Percentiles rank a stretch among this genome's conserved stretches.
Evolutionary conservation across 73 alveolate genomes (phyloP).

Genomic region (Stentor roeselii): DNA sequence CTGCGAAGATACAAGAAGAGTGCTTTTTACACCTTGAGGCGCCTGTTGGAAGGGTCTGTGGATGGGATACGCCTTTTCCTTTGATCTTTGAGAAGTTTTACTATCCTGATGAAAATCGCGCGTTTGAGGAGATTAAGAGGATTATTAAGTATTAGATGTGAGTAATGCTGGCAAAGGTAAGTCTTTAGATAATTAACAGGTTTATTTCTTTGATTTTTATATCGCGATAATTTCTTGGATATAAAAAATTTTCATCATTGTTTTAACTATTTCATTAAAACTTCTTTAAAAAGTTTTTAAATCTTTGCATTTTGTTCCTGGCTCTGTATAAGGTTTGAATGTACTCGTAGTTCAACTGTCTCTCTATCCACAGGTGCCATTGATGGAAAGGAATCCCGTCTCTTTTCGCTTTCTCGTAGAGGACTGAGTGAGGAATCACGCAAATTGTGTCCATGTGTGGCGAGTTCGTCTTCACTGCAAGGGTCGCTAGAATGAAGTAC

Average conservation of each 20-base stretch:
- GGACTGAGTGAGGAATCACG: background rate
- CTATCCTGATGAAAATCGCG: constrained; percentile 11
- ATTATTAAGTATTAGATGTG: background rate
- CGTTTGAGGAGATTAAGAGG: background rate
- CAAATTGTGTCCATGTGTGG: constrained; percentile 10
- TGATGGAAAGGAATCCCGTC: constrained; percentile 16
- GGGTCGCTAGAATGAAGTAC: constrained; percentile 6
- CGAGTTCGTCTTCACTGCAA: constrained; percentile 8
- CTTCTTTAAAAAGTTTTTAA: too few species aligned
- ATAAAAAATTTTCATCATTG: background rate
- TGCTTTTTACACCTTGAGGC: constrained; percentile 81
- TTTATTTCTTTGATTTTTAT: too few species aligned
- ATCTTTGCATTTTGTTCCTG: background rate
- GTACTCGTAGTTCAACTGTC: background rate
- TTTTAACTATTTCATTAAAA: background rate
- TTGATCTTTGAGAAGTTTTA: constrained; percentile 55
- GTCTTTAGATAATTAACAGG: too few species aligned
- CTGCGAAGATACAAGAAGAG: constrained; percentile 82
- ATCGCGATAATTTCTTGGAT: background rate
- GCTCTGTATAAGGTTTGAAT: background rate
- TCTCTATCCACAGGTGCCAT: constrained; percentile 18
- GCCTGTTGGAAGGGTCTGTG: constrained; percentile 79
- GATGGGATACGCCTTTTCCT: constrained; percentile 90
- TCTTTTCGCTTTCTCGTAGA: constrained; percentile 6
- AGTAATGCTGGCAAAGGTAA: too few species aligned